These are phyloP conservation scores for Picochlorum sp. DNA, from an alignment of 139 green algal species.

Conservation along the genomic window DNA sequence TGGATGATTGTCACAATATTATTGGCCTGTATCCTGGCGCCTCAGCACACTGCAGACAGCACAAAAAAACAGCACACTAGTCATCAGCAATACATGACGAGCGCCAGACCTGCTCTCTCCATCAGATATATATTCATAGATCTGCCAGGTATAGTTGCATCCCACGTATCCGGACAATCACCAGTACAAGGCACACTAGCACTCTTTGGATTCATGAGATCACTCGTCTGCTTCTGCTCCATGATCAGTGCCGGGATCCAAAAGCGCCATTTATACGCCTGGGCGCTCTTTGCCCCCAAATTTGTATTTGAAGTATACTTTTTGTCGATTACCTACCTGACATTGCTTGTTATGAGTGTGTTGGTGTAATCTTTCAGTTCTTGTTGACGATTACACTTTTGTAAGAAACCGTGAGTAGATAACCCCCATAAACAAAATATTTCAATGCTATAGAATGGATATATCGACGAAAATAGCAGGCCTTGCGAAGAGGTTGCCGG, in stretches of 20 bases:
- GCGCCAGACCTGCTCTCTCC: background rate
- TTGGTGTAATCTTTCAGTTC: background rate
- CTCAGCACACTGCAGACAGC: background rate
- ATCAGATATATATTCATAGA: too few relatives aligned
- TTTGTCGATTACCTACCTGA: slow-evolving; percentile 23
- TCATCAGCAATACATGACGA: background rate
- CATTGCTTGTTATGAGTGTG: slow-evolving; percentile 16
- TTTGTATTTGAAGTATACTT: slow-evolving; percentile 80
- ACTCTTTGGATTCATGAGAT: slow-evolving; percentile 7
- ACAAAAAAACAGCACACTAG: background rate
- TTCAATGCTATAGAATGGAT: slow-evolving; percentile 9
- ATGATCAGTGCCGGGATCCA: slow-evolving; percentile 51
- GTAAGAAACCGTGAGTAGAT: too few relatives aligned
- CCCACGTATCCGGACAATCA: too few relatives aligned
- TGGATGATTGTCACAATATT: slow-evolving; percentile 23
- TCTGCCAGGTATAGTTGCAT: too few relatives aligned
- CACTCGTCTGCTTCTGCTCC: slow-evolving; percentile 14
- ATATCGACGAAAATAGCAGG: slow-evolving; percentile 16
- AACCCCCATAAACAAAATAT: too few relatives aligned
- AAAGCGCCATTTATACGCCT: slow-evolving; percentile 76
- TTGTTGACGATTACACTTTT: too few relatives aligned
- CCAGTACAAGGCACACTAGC: background rate
- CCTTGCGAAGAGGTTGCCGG: slow-evolving; percentile 20
- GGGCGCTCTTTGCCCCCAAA: slow-evolving; percentile 82
- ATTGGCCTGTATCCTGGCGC: background rate